Conservation (phyloP, 208 protist genomes). For the Acanthamoeba healyi region DNA sequence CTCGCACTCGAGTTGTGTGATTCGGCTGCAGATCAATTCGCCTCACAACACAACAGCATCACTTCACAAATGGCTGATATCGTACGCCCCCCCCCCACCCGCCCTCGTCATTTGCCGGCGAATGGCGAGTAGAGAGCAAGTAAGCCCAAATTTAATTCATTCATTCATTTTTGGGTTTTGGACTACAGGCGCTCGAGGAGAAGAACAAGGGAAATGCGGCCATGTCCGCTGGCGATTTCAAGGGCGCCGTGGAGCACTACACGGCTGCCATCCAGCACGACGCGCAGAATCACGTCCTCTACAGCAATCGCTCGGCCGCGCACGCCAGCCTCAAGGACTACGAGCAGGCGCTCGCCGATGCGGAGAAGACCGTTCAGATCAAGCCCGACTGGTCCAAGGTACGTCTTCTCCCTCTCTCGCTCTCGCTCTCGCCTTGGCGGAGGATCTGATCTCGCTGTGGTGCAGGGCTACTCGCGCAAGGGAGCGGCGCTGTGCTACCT, state of each 20-base stretch:
- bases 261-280: conserved; percentile 80
- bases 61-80: too few relatives aligned
- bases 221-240: conserved; percentile 96
- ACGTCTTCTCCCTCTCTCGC: background rate
- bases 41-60: too few relatives aligned
- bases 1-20: too few relatives aligned
- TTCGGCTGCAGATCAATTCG: too few relatives aligned
- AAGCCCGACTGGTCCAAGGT: conserved; percentile 91
- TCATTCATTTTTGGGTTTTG: background rate
- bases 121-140: too few relatives aligned
- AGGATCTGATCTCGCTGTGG: background rate
- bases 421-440: too few relatives aligned
- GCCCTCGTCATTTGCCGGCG: too few relatives aligned
- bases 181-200: conserved; percentile 44
- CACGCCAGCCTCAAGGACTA: conserved; percentile 84
- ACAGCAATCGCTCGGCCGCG: conserved; percentile 88
- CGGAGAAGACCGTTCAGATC: conserved; percentile 86
- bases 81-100: too few relatives aligned
- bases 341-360: conserved; percentile 86
- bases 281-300: conserved; percentile 74
- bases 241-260: conserved; percentile 89
- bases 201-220: conserved; percentile 93
- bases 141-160: too few relatives aligned
- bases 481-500: conserved; percentile 85
- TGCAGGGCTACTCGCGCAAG: conserved; percentile 86